These are phyloP conservation scores for Leavenworthia alabamica DNA, from an alignment of 345 rosid species.

Conservation along the genomic window DNA sequence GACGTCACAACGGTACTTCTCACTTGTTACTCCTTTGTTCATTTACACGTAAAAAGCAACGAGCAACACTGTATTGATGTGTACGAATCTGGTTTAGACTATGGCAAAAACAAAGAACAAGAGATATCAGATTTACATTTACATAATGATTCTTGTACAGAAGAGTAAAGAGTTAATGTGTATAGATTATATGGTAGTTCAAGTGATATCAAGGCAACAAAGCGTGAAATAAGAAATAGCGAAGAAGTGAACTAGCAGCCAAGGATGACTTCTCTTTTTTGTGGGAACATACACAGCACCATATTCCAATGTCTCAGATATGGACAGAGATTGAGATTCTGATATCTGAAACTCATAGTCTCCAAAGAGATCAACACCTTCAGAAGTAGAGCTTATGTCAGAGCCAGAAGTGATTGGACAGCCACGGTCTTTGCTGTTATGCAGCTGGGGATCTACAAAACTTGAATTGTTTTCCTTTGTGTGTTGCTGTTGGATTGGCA, in stretches of 20 bases:
- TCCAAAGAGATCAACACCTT: slow-evolving; percentile 35
- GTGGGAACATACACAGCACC: slow-evolving; percentile 36
- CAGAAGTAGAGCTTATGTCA: slow-evolving; percentile 34
- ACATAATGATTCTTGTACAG: neutral
- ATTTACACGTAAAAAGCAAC: no score
- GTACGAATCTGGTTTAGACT: neutral
- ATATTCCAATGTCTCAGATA: slow-evolving; percentile 23
- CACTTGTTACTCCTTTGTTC: no score
- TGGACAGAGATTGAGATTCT: slow-evolving; percentile 33
- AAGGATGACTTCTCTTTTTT: slow-evolving; percentile 80
- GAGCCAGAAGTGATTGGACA: slow-evolving; percentile 44
- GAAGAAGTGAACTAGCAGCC: slow-evolving; percentile 41
- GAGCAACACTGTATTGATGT: neutral
- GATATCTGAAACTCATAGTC: slow-evolving; percentile 42
- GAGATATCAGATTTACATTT: neutral
- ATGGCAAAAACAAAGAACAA: neutral
- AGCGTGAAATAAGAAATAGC: neutral
- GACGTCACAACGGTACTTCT: no score
- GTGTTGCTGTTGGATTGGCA: slow-evolving; percentile 19
- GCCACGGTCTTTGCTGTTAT: slow-evolving; percentile 25
- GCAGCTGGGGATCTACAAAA: slow-evolving; percentile 15
- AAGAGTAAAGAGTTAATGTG: neutral
- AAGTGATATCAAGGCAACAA: neutral
- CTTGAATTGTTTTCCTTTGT: slow-evolving; percentile 16
- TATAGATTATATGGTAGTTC: neutral